Base-by-base conservation (phyloP, 306 rosid species). In the Ziziphus jujuba region DNA sequence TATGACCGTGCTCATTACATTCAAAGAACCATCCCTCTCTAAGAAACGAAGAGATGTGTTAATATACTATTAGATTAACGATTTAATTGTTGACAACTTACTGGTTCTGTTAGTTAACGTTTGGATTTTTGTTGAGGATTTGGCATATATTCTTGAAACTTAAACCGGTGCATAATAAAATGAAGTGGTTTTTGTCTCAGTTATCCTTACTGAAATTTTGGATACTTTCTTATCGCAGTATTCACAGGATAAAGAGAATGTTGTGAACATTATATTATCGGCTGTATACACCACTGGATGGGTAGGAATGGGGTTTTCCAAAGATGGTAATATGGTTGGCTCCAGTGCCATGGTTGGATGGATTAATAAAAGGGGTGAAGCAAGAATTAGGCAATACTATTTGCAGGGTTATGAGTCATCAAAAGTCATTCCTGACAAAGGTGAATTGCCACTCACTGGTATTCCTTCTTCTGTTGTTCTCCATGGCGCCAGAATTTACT, bases 331-430 rank as follows among this genome's bases (percentile, higher is more conserved):
- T 86, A 95, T 95, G 99, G 90, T 85, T 67, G 99, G 99, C 53
- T 90, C 99, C 5, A 95, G 99, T 87, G 97, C 97, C 34, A 86
- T 95, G 83, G 99, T 81, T 72, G 99, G 96, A 40, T 95, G 97
- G 97, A 58, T 90, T 7, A 88, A 79, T 19, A 95, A 74, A 66
- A 89, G 87, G 72, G 99, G 99, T 20, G 87, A 84, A 73, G 89
- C 96, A 61, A 95, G 83, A 73, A 78, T 86, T n/a, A 85, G 85
- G 72, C 99, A 95, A 55, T 95, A 66, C 72, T 95, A 88, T 71
- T 59, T 95, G 70, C 95, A 84, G 74, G 99, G 96, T 61, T 80
- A 70, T 49, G 85, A 83, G 67, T 57, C 77, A 70, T 80, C 90
- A 71, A 72, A 79, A 78, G 97, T 95, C 9, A 77, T 90, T 52